Percentiles rank a stretch among this genome's conserved stretches.
phyloP scores from a whole-genome alignment of 306 rosid species.

The Cicer bijugum region DNA sequence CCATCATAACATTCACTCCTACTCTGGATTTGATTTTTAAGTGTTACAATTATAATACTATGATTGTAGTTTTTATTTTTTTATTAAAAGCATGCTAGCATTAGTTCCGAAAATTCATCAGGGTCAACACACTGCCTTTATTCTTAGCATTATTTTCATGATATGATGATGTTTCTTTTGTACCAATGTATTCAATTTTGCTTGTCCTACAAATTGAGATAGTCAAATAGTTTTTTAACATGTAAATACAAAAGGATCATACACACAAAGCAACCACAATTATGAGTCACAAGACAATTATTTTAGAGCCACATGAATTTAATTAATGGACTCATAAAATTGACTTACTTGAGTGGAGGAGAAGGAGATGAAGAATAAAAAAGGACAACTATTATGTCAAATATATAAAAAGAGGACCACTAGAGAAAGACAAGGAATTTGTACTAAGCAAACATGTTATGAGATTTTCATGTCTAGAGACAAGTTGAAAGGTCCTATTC shows the following conservation, averaged over 20 bases:
- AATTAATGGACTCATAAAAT: neutral
- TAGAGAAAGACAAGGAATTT: conserved; percentile 12
- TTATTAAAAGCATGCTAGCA: neutral
- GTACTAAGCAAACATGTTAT: neutral
- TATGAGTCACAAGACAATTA: neutral
- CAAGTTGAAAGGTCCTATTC: conserved; percentile 33
- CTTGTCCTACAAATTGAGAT: neutral
- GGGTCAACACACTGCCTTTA: neutral
- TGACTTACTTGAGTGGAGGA: neutral
- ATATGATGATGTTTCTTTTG: neutral
- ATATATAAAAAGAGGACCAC: conserved; percentile 11
- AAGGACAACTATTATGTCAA: neutral
- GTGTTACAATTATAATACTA: neutral
- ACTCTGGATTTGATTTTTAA: neutral
- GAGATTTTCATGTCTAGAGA: conserved; percentile 6
- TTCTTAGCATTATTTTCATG: neutral
- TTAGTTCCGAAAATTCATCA: neutral
- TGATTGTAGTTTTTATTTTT: no score
- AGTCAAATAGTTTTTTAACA: neutral
- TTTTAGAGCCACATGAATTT: neutral
- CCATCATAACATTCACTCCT: neutral
- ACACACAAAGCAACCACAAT: neutral
- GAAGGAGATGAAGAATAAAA: neutral
- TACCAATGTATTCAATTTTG: neutral
- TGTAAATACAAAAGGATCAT: neutral